These are phyloP conservation scores for Sclerotinia spermophila DNA, from an alignment of 2,329 filamentous ascomycete species.

Conservation along the genomic window DNA sequence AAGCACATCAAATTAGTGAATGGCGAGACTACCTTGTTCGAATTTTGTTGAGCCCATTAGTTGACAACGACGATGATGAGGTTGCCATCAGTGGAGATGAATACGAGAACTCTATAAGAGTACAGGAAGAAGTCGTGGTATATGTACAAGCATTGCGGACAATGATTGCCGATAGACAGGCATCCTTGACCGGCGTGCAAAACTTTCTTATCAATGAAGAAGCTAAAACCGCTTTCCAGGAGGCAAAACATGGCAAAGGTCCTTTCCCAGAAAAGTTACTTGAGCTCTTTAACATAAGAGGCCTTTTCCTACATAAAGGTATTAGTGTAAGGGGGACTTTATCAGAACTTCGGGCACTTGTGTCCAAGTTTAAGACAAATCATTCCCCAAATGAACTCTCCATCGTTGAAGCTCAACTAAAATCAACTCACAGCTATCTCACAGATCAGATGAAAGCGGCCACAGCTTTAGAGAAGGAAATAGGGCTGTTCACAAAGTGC, in stretches of 20 bases:
- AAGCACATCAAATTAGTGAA: constrained; percentile 66
- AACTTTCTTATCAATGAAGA: constrained; percentile 75
- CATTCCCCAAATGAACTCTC: constrained; percentile 60
- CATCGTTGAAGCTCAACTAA: constrained; percentile 62
- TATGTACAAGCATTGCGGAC: constrained; percentile 77
- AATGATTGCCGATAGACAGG: constrained; percentile 73
- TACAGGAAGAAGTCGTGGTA: constrained; percentile 84
- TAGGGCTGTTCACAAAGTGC: constrained; percentile 69
- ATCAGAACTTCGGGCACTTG: constrained; percentile 63
- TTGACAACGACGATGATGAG: constrained; percentile 80
- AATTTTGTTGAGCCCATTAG: constrained; percentile 67
- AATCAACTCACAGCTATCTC: constrained; percentile 53
- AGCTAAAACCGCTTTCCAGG: constrained; percentile 50
- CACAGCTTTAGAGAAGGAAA: constrained; percentile 59
- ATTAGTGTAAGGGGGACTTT: constrained; percentile 68
- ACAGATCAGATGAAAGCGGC: constrained; percentile 50
- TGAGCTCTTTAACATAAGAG: constrained; percentile 48
- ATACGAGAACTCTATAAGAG: constrained; percentile 80
- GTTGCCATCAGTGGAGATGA: constrained; percentile 81
- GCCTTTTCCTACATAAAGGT: constrained; percentile 47
- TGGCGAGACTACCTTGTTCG: constrained; percentile 73
- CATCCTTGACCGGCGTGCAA: constrained; percentile 70
- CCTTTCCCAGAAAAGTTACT: constrained; percentile 64
- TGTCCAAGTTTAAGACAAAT: constrained; percentile 57
- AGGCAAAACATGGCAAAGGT: constrained; percentile 61